Evolutionary conservation across 139 green algal species (phyloP).

Genomic region (Picochlorum costavermella): DNA sequence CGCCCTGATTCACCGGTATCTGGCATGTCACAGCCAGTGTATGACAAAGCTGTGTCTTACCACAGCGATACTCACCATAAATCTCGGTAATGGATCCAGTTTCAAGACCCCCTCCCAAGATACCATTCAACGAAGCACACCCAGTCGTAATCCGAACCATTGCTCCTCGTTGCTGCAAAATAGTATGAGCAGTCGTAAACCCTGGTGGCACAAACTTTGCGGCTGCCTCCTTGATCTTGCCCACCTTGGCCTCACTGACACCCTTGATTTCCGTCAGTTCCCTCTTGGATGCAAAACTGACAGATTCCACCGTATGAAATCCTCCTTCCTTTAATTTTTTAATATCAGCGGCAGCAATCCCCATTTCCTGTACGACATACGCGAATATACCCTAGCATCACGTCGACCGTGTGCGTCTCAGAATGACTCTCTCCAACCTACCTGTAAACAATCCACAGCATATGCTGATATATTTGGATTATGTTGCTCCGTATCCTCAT

Average conservation of each 20-base stretch:
- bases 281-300: conserved; percentile 73
- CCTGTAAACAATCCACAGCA: no score
- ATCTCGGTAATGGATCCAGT: conserved; percentile 96
- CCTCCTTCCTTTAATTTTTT: conserved; percentile 88
- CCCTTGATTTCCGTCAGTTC: conserved; percentile 88
- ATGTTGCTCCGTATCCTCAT: conserved; percentile 3
- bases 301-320: conserved; percentile 57
- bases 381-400: conserved; percentile 32
- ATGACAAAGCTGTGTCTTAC: conserved; percentile 98
- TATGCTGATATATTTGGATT: background rate
- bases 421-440: no score
- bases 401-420: background rate
- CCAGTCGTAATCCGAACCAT: conserved; percentile 86
- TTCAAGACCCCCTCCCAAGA: conserved; percentile 93
- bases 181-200: conserved; percentile 85
- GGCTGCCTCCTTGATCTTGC: conserved; percentile 85
- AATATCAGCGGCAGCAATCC: conserved; percentile 79
- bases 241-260: conserved; percentile 90
- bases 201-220: conserved; percentile 81
- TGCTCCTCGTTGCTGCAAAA: conserved; percentile 68
- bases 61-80: conserved; percentile 91
- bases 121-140: conserved; percentile 79
- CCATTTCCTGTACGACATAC: conserved; percentile 49
- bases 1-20: conserved; percentile 83
- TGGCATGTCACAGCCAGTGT: conserved; percentile 94